A percentile compares a stretch with the other conserved stretches of the same genome.
Conservation (phyloP, 2,329 filamentous ascomycete genomes). For the Epichloe uncinata region DNA sequence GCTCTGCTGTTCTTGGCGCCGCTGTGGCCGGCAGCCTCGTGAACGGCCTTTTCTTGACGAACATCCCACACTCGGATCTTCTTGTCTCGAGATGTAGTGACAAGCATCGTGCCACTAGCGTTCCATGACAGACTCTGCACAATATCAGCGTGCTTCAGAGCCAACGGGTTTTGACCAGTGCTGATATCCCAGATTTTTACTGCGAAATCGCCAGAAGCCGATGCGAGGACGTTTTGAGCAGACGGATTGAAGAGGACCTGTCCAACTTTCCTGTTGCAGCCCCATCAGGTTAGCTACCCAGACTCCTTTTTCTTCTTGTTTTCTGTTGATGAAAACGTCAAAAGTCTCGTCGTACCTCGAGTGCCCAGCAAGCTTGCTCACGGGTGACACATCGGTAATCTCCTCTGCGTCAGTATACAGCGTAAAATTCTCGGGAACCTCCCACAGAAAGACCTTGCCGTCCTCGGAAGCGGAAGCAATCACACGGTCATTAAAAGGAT, state of each 20-base stretch:
- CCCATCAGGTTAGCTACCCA: background rate
- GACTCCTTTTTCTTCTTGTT: background rate
- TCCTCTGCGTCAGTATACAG: slow-evolving; percentile 78
- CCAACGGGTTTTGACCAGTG: slow-evolving; percentile 59
- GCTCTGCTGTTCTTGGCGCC: slow-evolving; percentile 96
- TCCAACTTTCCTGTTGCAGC: slow-evolving; percentile 65
- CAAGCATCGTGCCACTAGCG: slow-evolving; percentile 71
- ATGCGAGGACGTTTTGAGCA: slow-evolving; percentile 89
- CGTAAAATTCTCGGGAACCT: slow-evolving; percentile 79
- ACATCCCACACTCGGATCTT: slow-evolving; percentile 97
- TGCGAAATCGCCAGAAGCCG: slow-evolving; percentile 85
- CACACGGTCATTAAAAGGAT: slow-evolving; percentile 87
- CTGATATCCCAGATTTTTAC: slow-evolving; percentile 94
- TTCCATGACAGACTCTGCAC: slow-evolving; percentile 96
- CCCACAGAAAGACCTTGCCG: slow-evolving; percentile 93
- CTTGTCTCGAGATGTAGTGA: slow-evolving; percentile 94
- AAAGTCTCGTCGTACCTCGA: slow-evolving; percentile 45
- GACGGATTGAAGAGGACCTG: slow-evolving; percentile 97
- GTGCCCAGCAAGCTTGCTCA: slow-evolving; percentile 74
- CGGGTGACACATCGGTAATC: slow-evolving; percentile 64
- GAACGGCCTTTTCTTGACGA: slow-evolving; percentile 75
- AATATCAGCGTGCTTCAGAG: slow-evolving; percentile 78
- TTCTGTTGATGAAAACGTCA: background rate
- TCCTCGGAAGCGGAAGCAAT: slow-evolving; percentile 93
- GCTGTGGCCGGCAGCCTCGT: slow-evolving; percentile 73